Conservation (phyloP, 2,329 filamentous ascomycete genomes). For the Pseudogymnoascus sp. region DNA sequence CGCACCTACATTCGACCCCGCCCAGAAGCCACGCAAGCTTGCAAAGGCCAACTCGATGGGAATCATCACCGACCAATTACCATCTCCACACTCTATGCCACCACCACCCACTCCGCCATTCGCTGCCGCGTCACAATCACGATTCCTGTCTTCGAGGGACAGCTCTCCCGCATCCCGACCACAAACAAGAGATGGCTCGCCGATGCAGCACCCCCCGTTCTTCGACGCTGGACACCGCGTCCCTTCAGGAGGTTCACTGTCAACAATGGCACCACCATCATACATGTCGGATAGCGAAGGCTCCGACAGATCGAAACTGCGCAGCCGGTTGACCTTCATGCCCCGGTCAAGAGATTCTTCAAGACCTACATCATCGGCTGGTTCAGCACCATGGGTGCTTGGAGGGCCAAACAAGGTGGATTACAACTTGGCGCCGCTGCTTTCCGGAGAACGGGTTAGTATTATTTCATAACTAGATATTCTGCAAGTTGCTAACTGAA, state of each 20-base stretch:
- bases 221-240: background rate
- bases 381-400: constrained; percentile 43
- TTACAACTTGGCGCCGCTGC: constrained; percentile 45
- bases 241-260: background rate
- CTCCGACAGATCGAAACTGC: background rate
- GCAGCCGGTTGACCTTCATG: background rate
- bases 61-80: background rate
- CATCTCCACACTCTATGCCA: constrained; percentile 2
- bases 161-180: constrained; percentile 1
- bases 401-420: constrained; percentile 43
- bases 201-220: background rate
- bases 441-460: constrained; percentile 46
- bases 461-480: background rate
- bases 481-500: constrained; percentile 11
- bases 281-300: background rate
- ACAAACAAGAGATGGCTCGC: background rate
- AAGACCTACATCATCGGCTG: constrained; percentile 11
- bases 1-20: background rate
- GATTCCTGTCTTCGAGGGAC: background rate
- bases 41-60: background rate
- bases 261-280: background rate
- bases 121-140: background rate
- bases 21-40: constrained; percentile 4
- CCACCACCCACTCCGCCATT: background rate
- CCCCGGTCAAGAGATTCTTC: constrained; percentile 14